Conservation (phyloP, 2,329 filamentous ascomycete species). For the Fusarium bulbicola region DNA sequence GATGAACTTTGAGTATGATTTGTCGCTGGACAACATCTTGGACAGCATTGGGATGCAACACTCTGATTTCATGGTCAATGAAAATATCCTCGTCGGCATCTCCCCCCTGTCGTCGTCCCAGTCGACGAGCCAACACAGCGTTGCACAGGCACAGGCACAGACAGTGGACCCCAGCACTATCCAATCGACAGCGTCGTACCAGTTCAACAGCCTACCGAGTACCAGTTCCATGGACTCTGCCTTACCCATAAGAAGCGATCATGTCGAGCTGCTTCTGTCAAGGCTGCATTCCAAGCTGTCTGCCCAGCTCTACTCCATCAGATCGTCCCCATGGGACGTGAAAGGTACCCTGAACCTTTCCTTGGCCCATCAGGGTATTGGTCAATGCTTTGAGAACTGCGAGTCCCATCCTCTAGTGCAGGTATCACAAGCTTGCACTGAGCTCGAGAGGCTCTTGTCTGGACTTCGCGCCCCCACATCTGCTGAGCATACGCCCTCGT, state of each 20-base stretch:
- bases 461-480: background rate
- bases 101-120: background rate
- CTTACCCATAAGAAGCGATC: background rate
- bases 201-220: background rate
- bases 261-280: background rate
- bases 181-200: background rate
- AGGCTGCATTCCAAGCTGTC: background rate
- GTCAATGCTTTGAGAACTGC: background rate
- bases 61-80: background rate
- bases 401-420: conserved; percentile 5
- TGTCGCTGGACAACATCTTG: background rate
- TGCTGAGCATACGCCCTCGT: background rate
- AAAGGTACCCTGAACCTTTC: conserved; percentile 65
- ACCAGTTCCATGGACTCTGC: background rate
- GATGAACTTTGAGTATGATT: background rate
- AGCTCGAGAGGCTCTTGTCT: conserved; percentile 1
- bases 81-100: background rate
- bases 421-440: background rate
- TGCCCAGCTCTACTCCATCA: conserved; percentile 1
- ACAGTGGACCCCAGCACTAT: background rate
- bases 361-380: conserved; percentile 47
- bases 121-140: background rate
- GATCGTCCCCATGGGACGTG: background rate
- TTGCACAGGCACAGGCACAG: background rate
- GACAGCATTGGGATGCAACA: background rate